These are phyloP conservation scores for Daedaleopsis nitida DNA, from an alignment of 768 basidiomycete genomes.

Conservation along the genomic window DNA sequence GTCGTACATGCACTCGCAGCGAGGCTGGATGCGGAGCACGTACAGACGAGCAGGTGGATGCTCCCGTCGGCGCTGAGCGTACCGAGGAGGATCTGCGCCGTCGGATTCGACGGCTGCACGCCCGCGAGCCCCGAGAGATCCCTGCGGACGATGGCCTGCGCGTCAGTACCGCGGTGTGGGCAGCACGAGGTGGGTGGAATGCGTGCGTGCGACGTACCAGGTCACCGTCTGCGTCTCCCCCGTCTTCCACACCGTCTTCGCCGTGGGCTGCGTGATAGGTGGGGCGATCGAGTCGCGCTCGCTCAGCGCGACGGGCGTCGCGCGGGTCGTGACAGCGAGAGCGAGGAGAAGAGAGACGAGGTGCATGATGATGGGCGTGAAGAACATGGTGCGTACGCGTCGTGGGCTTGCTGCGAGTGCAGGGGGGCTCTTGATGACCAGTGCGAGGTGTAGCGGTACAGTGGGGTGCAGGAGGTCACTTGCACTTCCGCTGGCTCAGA, in stretches of 20 bases:
- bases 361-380: slow-evolving; percentile 1
- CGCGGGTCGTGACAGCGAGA: slow-evolving; percentile 9
- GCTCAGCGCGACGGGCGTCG: slow-evolving; percentile 12
- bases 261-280: slow-evolving; percentile 42
- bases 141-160: slow-evolving; percentile 10
- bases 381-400: slow-evolving; percentile 2
- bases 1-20: background rate
- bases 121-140: slow-evolving; percentile 34
- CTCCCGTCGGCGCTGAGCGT: slow-evolving; percentile 33
- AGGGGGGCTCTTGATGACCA: background rate
- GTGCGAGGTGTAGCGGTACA: too few species aligned
- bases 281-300: slow-evolving; percentile 34
- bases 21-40: slow-evolving; percentile 18
- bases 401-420: background rate
- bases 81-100: slow-evolving; percentile 49
- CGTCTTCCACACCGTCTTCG: slow-evolving; percentile 38
- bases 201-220: slow-evolving; percentile 37
- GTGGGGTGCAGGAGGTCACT: background rate
- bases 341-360: slow-evolving; percentile 1
- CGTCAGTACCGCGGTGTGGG: background rate
- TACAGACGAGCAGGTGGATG: slow-evolving; percentile 53
- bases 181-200: background rate
- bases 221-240: slow-evolving; percentile 41
- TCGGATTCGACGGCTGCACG: slow-evolving; percentile 33
- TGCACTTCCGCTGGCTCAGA: background rate